Evolutionary conservation across 805 yeast genomes (phyloP), one percentile per base, ranked within the genome.

Genomic region (Lipomyces chichibuensis): DNA sequence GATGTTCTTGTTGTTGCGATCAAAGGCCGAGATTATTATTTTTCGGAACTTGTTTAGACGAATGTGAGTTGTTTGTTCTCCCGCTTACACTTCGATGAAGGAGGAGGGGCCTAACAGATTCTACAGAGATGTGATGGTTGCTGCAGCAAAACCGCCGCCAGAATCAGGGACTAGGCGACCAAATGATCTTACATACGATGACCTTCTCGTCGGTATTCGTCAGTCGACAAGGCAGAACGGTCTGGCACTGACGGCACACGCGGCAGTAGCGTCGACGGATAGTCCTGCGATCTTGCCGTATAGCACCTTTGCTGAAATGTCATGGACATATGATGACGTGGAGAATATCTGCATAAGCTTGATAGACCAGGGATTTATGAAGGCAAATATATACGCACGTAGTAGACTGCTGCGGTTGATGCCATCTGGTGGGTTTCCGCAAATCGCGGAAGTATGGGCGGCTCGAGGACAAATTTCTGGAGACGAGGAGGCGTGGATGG

Each of bases 331-430:
- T 52, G 65, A 72, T 14, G 69, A 70, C 13, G 72, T 78, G 2
- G 83, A 80, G 64, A 71, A 74, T 56, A 67, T 77, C 13, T 74
- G 77, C 63, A 74, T 75, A 8, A 69, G 75, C 56, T 73, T 80
- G 32, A 75, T 77, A 14, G 72, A 75, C 51, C 77, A 73, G 55
- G 81, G 80, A 8, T 73, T 74, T 59, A 66, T 81, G 66, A 77
- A 73, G 58, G 82, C 78, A n/a, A 77, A 77, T 33, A 67, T 80
- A 17, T 72, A 70, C 59, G 58, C 71, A 11, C 66, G 74, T 13
- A 64, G 69, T 37, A 51, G 52, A 51, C 32, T 69, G n/a, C 57
- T 69, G 13, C 35, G 71, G 37, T 46, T 66, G 43, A 60, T 57
- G 65, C 69, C 66, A 23, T 54, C 66, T 2, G 70, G 67, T 8